Percentiles rank a stretch among this genome's conserved stretches.
Conservation (phyloP, 1,139 yeast genomes). For the Magnusiomyces clavatus region DNA sequence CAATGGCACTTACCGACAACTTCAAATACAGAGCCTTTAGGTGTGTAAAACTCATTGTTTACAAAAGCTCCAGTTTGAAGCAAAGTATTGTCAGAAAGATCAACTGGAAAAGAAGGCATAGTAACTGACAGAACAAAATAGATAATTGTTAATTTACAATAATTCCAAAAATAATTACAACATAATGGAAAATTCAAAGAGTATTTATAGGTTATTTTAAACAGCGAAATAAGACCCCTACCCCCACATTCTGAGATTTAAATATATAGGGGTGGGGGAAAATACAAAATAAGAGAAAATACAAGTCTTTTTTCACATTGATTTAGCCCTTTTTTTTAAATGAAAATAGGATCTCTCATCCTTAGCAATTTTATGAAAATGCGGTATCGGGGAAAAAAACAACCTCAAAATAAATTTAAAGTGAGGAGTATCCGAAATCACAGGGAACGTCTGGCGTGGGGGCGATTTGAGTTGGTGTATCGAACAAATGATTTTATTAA, state of each 20-base stretch:
- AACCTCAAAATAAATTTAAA: neutral
- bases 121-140: neutral
- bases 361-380: neutral
- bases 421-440: neutral
- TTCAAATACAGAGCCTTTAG: constrained; percentile 17
- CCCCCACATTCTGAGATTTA: neutral
- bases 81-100: constrained; percentile 5
- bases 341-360: too few species aligned
- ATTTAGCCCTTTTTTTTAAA: too few species aligned
- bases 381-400: neutral
- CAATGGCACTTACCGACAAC: constrained; percentile 5
- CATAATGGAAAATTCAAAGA: too few species aligned
- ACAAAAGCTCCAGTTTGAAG: constrained; percentile 72
- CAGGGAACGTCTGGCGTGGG: neutral
- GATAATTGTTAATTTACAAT: neutral
- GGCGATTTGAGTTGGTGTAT: neutral
- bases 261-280: neutral
- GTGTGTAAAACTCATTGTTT: constrained; percentile 58
- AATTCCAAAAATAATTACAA: neutral
- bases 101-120: neutral
- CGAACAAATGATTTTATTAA: neutral
- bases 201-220: neutral
- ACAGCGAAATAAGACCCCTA: neutral
- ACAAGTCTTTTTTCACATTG: too few species aligned
- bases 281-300: neutral